phyloP scores from a whole-genome alignment of 345 rosid species.

The Hypericum androsaemum region DNA sequence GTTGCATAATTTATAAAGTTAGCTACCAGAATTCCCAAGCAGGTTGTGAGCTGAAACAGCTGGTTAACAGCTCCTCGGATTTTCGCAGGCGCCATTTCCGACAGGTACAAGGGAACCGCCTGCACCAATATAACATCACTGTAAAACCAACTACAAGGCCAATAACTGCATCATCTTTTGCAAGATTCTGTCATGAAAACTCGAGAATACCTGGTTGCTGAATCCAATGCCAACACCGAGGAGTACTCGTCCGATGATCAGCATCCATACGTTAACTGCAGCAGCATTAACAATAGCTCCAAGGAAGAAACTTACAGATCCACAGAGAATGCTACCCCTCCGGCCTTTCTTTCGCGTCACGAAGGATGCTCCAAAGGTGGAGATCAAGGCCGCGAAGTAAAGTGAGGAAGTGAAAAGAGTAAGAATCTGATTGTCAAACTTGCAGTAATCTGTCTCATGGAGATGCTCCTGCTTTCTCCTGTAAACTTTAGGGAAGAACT shows the following conservation, averaged over 20 bases:
- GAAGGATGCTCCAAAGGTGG: slow-evolving; percentile 38
- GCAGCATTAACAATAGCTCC: slow-evolving; percentile 41
- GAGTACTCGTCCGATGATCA: slow-evolving; percentile 38
- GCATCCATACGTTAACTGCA: slow-evolving; percentile 33
- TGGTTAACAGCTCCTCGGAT: slow-evolving; percentile 40
- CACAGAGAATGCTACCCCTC: slow-evolving; percentile 29
- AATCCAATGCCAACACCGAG: slow-evolving; percentile 54
- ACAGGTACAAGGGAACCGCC: slow-evolving; percentile 46
- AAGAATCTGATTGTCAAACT: slow-evolving; percentile 29
- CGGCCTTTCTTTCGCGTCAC: slow-evolving; percentile 36
- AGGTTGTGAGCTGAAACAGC: slow-evolving; percentile 35
- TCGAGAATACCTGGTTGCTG: slow-evolving; percentile 30
- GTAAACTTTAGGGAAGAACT: slow-evolving; percentile 24
- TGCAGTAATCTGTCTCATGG: slow-evolving; percentile 34
- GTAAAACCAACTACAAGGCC: background rate
- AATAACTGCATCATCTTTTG: too few relatives aligned
- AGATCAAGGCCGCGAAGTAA: slow-evolving; percentile 41
- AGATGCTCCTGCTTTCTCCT: slow-evolving; percentile 22
- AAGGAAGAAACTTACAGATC: slow-evolving; percentile 31
- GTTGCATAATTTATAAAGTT: slow-evolving; percentile 37
- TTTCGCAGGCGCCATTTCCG: slow-evolving; percentile 53
- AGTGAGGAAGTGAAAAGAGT: slow-evolving; percentile 51
- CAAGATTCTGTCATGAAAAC: background rate
- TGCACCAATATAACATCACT: slow-evolving; percentile 6
- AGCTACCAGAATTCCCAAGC: slow-evolving; percentile 38